Evolutionary conservation across 208 protist species (phyloP).

Genomic region (Zelonia costaricensis): DNA sequence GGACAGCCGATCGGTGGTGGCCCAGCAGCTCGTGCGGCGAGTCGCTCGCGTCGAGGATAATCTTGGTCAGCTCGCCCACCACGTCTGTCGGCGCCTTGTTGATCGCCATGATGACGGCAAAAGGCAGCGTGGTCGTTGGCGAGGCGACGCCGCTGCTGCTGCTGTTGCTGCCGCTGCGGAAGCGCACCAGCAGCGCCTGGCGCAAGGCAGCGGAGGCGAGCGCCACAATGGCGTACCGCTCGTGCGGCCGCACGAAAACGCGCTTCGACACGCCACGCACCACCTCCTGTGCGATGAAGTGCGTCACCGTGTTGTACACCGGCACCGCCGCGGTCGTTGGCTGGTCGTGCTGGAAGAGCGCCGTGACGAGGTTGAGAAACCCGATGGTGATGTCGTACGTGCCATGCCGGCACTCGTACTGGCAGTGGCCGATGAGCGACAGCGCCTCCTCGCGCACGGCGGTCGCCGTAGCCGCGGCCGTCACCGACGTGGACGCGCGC

Average conservation of each 20-base stretch:
- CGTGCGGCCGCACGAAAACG: constrained; percentile 42
- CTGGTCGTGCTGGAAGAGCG: constrained; percentile 63
- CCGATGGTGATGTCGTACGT: constrained; percentile 80
- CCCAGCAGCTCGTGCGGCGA: constrained; percentile 53
- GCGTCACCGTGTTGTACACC: constrained; percentile 59
- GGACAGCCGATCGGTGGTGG: constrained; percentile 67
- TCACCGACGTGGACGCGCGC: not conserved
- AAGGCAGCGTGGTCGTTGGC: constrained; percentile 46
- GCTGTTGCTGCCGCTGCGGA: constrained; percentile 25
- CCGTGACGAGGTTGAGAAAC: constrained; percentile 74
- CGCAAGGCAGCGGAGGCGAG: constrained; percentile 66
- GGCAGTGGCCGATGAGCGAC: constrained; percentile 77
- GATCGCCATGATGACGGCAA: constrained; percentile 70
- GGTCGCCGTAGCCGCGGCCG: not conserved
- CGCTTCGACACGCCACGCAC: constrained; percentile 67
- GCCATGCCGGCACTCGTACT: constrained; percentile 66
- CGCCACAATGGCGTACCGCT: constrained; percentile 76
- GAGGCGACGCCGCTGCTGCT: too few species aligned
- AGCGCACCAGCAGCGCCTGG: constrained; percentile 59
- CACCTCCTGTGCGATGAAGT: constrained; percentile 82
- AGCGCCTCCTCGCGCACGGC: constrained; percentile 34
- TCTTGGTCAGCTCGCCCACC: constrained; percentile 59
- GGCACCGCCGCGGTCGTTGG: constrained; percentile 39
- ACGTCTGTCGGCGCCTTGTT: constrained; percentile 78
- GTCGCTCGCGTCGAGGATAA: constrained; percentile 46